Conservation (phyloP, 345 rosid genomes). For the Hevea brasiliensis region DNA sequence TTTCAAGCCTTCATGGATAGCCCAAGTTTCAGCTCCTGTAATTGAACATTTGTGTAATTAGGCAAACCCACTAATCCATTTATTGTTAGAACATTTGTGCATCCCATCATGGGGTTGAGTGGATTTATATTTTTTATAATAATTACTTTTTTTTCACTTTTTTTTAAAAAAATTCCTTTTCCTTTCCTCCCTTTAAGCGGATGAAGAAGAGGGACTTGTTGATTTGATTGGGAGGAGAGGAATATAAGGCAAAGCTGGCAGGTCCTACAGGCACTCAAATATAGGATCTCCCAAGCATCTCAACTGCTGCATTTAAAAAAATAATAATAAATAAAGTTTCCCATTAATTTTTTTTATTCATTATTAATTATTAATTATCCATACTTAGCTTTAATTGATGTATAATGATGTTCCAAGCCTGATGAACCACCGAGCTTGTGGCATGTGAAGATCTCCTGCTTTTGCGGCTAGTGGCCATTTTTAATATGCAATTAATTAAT, state of each 20-base stretch:
- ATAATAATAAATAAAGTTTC: constrained; percentile 1
- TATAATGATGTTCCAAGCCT: constrained; percentile 40
- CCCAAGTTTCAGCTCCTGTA: too few relatives aligned
- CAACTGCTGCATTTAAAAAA: constrained; percentile 10
- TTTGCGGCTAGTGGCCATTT: constrained; percentile 55
- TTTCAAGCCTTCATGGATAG: too few relatives aligned
- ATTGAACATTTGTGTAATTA: too few relatives aligned
- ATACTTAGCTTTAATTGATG: constrained; percentile 37
- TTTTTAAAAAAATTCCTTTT: too few relatives aligned
- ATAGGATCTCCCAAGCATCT: constrained; percentile 37
- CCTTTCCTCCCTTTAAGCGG: too few relatives aligned
- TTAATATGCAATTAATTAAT: constrained; percentile 1
- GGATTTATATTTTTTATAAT: too few relatives aligned
- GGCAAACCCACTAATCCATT: too few relatives aligned
- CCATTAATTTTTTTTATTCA: not conserved
- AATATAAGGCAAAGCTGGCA: constrained; percentile 17
- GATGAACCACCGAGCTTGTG: constrained; percentile 23
- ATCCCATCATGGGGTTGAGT: too few relatives aligned
- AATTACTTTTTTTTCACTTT: too few relatives aligned
- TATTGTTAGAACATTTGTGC: too few relatives aligned
- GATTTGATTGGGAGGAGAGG: not conserved
- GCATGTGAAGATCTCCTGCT: constrained; percentile 58
- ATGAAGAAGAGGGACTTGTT: not conserved
- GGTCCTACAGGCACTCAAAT: constrained; percentile 32
- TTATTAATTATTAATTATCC: constrained; percentile 19